phyloP scores from a whole-genome alignment of 805 yeast genomes.

The Metschnikowia santaceciliae region DNA sequence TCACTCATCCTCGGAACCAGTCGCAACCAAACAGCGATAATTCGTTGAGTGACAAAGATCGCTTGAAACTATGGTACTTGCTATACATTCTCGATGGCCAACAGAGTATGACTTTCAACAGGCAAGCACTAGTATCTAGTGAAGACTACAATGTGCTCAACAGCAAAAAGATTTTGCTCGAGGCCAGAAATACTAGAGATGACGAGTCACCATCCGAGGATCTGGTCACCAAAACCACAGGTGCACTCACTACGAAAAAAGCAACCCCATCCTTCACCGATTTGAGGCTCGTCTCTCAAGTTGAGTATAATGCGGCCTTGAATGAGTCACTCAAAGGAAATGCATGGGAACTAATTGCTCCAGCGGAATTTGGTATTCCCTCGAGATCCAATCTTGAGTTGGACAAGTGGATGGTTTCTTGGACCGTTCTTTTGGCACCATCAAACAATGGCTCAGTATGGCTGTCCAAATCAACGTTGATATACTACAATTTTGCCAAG shows the following conservation, averaged over 20 bases:
- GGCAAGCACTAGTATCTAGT: slow-evolving; percentile 52
- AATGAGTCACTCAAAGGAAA: slow-evolving; percentile 52
- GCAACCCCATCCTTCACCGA: slow-evolving; percentile 33
- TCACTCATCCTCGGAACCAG: neutral
- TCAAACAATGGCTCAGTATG: slow-evolving; percentile 52
- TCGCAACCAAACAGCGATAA: slow-evolving; percentile 36
- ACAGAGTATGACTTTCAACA: slow-evolving; percentile 56
- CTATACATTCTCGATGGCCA: slow-evolving; percentile 65
- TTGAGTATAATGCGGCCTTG: slow-evolving; percentile 63
- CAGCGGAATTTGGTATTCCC: slow-evolving; percentile 62
- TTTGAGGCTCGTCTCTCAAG: slow-evolving; percentile 61
- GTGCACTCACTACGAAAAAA: neutral
- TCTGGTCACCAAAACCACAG: neutral
- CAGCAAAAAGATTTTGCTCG: slow-evolving; percentile 35
- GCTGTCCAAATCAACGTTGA: slow-evolving; percentile 66
- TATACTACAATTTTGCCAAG: slow-evolving; percentile 70
- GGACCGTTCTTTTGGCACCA: slow-evolving; percentile 68
- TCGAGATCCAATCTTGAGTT: slow-evolving; percentile 62
- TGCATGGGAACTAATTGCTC: slow-evolving; percentile 59
- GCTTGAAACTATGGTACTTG: slow-evolving; percentile 62
- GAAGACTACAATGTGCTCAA: slow-evolving; percentile 43
- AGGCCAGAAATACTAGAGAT: neutral
- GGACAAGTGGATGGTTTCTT: slow-evolving; percentile 77
- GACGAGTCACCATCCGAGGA: neutral
- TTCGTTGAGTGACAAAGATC: slow-evolving; percentile 25